Base-by-base conservation (phyloP, 225 moss, liverwort and hornwort genomes). In the Takakia lepidozioides region DNA sequence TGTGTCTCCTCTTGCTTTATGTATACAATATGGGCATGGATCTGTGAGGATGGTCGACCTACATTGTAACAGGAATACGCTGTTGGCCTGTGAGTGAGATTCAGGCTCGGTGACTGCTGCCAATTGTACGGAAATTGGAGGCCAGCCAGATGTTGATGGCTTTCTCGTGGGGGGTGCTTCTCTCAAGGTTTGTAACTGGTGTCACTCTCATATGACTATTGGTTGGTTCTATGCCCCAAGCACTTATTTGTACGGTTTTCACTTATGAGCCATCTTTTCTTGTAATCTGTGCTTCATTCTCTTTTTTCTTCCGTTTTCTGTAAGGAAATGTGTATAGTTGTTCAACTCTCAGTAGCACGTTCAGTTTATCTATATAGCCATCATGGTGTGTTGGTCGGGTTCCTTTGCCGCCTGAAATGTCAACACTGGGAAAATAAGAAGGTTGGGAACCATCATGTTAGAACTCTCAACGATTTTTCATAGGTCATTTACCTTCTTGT, bases 141-240 rank as follows among this genome's bases (percentile, higher is more conserved):
- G 63, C 16, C 78, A 78, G 34, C 68, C 64, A 14, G 78, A 78
- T 39, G 53, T 78, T 11, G 78, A 78, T 43, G 78, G 78, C 2
- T 78, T 78, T 19, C 68, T 78, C 29, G 72, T 78, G 20, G 78
- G 78, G 19, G 78, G 78, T 39, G 78, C 78, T 40, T 72, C 78
- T 24, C 45, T 78, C 0, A 78, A 78, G 76, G 76, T 76, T 19
- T n/a, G n/a, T n/a, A n/a, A n/a, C n/a, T n/a, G n/a, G n/a, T n/a
- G n/a, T n/a, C n/a, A n/a, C n/a, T n/a, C n/a, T n/a, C n/a, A n/a
- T n/a, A n/a, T n/a, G n/a, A n/a, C n/a, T n/a, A n/a, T n/a, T n/a
- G n/a, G n/a, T n/a, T n/a, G n/a, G n/a, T n/a, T n/a, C n/a, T n/a
- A n/a, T n/a, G n/a, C n/a, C n/a, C n/a, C n/a, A n/a, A n/a, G n/a